These are phyloP conservation scores for Backusella sp. DNA, from an alignment of 192 early-diverging fungal species.

Conservation along the genomic window DNA sequence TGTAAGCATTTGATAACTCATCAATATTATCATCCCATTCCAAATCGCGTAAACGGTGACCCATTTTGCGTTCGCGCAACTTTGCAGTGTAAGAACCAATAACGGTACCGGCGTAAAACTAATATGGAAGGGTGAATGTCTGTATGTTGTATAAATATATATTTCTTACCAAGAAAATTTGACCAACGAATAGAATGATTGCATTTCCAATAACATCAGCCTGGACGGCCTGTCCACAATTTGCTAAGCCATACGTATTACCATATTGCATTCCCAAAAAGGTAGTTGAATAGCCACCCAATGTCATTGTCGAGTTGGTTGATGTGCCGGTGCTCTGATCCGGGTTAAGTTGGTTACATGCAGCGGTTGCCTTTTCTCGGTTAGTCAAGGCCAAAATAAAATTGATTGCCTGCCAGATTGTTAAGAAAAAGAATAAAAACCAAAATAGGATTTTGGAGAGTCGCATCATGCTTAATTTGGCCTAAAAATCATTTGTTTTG, in stretches of 20 bases:
- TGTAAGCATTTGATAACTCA: constrained; percentile 21
- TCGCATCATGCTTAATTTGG: constrained; percentile 24
- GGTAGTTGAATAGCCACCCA: constrained; percentile 15
- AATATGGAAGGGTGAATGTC: not conserved
- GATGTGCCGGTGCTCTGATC: not conserved
- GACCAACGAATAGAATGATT: constrained; percentile 24
- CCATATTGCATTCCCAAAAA: constrained; percentile 31
- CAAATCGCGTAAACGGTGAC: constrained; percentile 29
- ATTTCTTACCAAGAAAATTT: constrained; percentile 24
- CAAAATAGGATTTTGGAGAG: constrained; percentile 24
- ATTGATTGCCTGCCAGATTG: constrained; percentile 24
- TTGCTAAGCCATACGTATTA: constrained; percentile 29
- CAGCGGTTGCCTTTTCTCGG: constrained; percentile 3
- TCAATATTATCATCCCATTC: constrained; percentile 30
- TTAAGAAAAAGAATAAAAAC: constrained; percentile 18
- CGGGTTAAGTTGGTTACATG: constrained; percentile 8
- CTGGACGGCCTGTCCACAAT: constrained; percentile 28
- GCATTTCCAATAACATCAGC: constrained; percentile 28
- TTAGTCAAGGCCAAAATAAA: constrained; percentile 24
- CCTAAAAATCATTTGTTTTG: constrained; percentile 8
- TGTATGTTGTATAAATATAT: not conserved
- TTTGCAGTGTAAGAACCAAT: constrained; percentile 16
- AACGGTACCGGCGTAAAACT: constrained; percentile 30
- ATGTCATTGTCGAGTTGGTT: not conserved
- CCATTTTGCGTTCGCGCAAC: constrained; percentile 23